Evolutionary conservation across 352 stramenopile species (phyloP).

Genomic region (Globisporangium splendens): DNA sequence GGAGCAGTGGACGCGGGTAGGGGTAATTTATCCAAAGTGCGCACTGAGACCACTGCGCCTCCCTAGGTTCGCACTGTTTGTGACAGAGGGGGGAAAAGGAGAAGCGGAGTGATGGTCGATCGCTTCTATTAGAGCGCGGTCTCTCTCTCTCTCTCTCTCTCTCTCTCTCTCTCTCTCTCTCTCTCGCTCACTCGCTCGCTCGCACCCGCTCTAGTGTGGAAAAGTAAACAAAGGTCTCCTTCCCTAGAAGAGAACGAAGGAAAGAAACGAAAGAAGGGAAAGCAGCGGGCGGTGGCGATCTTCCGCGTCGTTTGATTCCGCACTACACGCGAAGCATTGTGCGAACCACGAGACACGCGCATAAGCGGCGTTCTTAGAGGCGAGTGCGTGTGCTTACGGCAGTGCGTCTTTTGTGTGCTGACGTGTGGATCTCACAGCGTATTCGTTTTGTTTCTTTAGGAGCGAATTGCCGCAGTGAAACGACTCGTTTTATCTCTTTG

Average conservation of each 20-base stretch:
- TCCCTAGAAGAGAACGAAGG: not conserved
- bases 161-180: not conserved
- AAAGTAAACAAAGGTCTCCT: not conserved
- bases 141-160: not conserved
- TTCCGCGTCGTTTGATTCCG: not conserved
- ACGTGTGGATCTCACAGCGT: no score
- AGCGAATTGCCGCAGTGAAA: no score
- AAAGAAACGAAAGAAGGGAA: constrained; percentile 1
- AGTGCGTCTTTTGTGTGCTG: no score
- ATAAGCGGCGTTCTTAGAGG: no score
- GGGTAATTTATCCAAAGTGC: not conserved
- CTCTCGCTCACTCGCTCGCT: not conserved
- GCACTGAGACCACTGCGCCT: not conserved
- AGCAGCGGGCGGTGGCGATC: not conserved
- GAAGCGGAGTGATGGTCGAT: not conserved
- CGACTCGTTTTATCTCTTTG: no score
- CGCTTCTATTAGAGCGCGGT: not conserved
- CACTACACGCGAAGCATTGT: not conserved
- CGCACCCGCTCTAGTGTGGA: not conserved
- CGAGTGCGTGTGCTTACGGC: not conserved
- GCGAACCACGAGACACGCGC: no score
- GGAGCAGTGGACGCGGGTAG: not conserved
- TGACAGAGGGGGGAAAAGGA: not conserved
- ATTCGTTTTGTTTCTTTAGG: no score
- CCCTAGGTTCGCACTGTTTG: not conserved